Conservation (phyloP, 306 rosid genomes). For the Vigna radiata region DNA sequence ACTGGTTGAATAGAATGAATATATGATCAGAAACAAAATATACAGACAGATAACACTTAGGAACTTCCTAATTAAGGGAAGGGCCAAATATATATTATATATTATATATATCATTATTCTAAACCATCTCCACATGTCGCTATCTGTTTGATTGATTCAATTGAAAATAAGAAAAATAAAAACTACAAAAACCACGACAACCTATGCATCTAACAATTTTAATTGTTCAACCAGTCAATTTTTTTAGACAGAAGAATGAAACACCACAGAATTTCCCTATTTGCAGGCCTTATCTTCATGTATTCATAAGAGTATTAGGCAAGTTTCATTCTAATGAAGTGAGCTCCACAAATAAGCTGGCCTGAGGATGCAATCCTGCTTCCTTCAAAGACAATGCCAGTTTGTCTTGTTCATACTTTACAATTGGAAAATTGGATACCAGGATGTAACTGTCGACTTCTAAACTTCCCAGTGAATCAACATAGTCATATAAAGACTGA, state of each 20-base stretch:
- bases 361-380: slow-evolving; percentile 94
- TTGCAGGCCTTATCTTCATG: slow-evolving; percentile 40
- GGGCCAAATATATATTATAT: slow-evolving; percentile 20
- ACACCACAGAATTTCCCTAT: slow-evolving; percentile 38
- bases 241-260: slow-evolving; percentile 35
- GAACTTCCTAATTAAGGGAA: slow-evolving; percentile 12
- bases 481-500: slow-evolving; percentile 83
- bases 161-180: slow-evolving; percentile 31
- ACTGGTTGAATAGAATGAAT: background rate
- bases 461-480: slow-evolving; percentile 84
- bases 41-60: background rate
- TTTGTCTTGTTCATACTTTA: slow-evolving; percentile 72
- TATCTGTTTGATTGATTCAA: slow-evolving; percentile 49
- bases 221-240: slow-evolving; percentile 36
- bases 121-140: slow-evolving; percentile 42
- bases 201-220: slow-evolving; percentile 42
- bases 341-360: slow-evolving; percentile 59
- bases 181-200: slow-evolving; percentile 39
- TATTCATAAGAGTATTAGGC: slow-evolving; percentile 35
- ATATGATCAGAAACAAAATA: background rate
- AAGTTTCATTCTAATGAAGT: slow-evolving; percentile 43
- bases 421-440: slow-evolving; percentile 88
- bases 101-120: slow-evolving; percentile 39
- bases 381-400: slow-evolving; percentile 73
- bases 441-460: slow-evolving; percentile 73